Conservation (phyloP, 306 rosid species). For the Sindora glabra region DNA sequence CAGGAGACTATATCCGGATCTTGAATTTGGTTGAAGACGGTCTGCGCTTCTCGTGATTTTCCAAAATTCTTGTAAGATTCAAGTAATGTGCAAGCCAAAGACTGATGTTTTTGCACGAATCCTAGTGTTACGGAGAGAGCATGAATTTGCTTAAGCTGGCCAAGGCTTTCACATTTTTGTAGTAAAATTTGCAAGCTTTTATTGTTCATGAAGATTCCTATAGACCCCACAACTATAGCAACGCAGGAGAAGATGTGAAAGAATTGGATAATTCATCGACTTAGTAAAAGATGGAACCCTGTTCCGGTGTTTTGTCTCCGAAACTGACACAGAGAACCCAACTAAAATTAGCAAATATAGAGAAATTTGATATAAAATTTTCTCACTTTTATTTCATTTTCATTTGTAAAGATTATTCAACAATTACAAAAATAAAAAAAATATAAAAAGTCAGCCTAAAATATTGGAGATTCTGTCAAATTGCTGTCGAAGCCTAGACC, state of each 20-base stretch:
- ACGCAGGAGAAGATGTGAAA: too few relatives aligned
- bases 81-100: constrained; percentile 12
- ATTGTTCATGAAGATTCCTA: constrained; percentile 9
- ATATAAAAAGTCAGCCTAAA: too few relatives aligned
- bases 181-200: background rate
- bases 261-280: too few relatives aligned
- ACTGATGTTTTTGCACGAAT: background rate
- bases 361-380: too few relatives aligned
- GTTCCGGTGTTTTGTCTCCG: too few relatives aligned
- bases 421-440: too few relatives aligned
- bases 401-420: too few relatives aligned
- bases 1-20: constrained; percentile 17
- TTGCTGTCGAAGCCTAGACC: constrained; percentile 17
- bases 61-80: constrained; percentile 20
- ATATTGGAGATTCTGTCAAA: background rate
- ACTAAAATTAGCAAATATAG: too few relatives aligned
- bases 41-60: background rate
- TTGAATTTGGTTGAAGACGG: constrained; percentile 3
- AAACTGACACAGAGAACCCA: too few relatives aligned
- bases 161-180: background rate
- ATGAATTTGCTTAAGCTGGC: constrained; percentile 9
- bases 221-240: too few relatives aligned
- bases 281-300: too few relatives aligned
- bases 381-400: too few relatives aligned
- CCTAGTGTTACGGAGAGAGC: constrained; percentile 7